Base-by-base conservation (phyloP, 805 yeast genomes). In the Yamadazyma takamatsuzukensis region DNA sequence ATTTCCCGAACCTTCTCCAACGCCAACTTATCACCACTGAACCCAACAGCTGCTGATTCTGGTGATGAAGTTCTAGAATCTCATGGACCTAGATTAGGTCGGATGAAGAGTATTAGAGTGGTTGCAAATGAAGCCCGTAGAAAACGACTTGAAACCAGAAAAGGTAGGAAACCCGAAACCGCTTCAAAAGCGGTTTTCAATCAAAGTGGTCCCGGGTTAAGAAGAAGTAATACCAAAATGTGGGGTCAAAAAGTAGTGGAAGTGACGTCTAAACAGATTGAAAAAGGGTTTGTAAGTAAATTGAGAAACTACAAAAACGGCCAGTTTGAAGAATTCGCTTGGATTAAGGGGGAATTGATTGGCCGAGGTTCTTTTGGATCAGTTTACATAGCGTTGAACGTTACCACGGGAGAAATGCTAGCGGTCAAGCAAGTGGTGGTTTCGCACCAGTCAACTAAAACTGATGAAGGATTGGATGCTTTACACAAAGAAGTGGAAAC, bases 301-400 rank as follows among this genome's bases (percentile, higher is more conserved):
- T 58, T 84, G 32, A 71, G 77, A 34, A 81, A 74, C 49, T 74
- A 74, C 21, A 73, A 71, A 33, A 54, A 58, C 29, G 93, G 89
- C 10, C 75, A 78, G 31, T 74, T 75, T 51, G 83, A 78, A 48
- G 95, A 89, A 58, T 90, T 88, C 63, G 94, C 94, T 0, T 93
- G 99, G 99, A 83, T 94, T 30, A 87, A 87, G 53, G 99, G 99
- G 70, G 97, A 89, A 51, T 68, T 93, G 41, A 87, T 93, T 37
- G 99, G 99, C 0, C 78, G 86, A 37, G 99, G 99, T 0, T 89
- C 97, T 1, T 93, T 89, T 66, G 99, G 98, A 7, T 80, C 85
- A 22, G 99, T 93, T 1, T 90, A 73, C 51, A 67, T 93, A 35
- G 97, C 96, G 1, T 70, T 93, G 51, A 93, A 93, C 56, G 89